Percentiles rank a stretch among this genome's conserved stretches.
Evolutionary conservation across 495 filamentous ascomycete species (phyloP).

Genomic region (Articulospora tetracladia): DNA sequence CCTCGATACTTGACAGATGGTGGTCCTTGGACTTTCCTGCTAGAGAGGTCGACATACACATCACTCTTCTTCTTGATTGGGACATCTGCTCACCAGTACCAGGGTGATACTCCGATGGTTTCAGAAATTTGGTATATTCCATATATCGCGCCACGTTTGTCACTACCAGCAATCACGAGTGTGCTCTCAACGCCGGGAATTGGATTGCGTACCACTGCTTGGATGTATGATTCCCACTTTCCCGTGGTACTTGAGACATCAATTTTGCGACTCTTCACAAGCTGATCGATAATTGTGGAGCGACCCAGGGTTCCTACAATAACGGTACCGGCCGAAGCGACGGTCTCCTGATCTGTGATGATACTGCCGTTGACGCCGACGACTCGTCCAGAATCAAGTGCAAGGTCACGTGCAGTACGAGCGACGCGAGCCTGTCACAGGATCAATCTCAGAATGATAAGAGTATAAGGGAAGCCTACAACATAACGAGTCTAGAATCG

Average conservation of each 20-base stretch:
- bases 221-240: conserved; percentile 68
- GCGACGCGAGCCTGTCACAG: too few relatives aligned
- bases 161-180: conserved; percentile 64
- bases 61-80: conserved; percentile 46
- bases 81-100: conserved; percentile 74
- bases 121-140: conserved; percentile 71
- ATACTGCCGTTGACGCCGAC: conserved; percentile 57
- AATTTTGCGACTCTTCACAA: conserved; percentile 51
- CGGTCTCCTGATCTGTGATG: conserved; percentile 26
- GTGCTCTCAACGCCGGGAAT: conserved; percentile 52
- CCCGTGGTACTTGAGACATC: conserved; percentile 51
- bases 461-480: too few relatives aligned
- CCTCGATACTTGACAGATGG: conserved; percentile 71
- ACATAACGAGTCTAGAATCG: too few relatives aligned
- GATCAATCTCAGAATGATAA: too few relatives aligned
- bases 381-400: conserved; percentile 66
- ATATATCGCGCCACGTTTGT: conserved; percentile 66
- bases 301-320: conserved; percentile 66
- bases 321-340: conserved; percentile 42
- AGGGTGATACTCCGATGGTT: conserved; percentile 72
- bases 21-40: conserved; percentile 51
- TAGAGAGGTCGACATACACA: conserved; percentile 48
- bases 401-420: conserved; percentile 59
- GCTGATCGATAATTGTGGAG: conserved; percentile 52
- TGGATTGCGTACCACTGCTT: conserved; percentile 54